A percentile compares a stretch with the other conserved stretches of the same genome.
These are phyloP conservation scores for Suhomyces sp. DNA, from an alignment of 805 yeast genomes.

Conservation along the genomic window DNA sequence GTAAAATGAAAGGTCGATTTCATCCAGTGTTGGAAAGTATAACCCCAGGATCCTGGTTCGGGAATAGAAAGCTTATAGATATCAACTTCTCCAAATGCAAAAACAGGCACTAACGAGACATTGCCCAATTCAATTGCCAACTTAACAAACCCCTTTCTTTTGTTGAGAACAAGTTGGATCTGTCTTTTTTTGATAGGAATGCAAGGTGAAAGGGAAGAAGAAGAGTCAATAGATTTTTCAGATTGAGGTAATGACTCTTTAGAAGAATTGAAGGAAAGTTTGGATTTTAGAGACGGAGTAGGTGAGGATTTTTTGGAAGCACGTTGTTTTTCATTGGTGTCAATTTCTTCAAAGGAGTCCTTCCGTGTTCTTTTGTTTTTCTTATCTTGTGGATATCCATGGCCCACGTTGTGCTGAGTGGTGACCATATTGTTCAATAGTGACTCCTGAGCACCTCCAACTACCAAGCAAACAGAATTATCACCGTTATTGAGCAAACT, in stretches of 20 bases:
- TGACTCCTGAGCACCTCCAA: constrained; percentile 96
- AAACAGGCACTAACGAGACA: constrained; percentile 78
- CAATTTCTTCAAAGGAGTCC: not conserved
- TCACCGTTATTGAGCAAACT: constrained; percentile 59
- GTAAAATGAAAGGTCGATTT: constrained; percentile 79
- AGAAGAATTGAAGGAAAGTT: too few species aligned
- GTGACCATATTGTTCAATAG: constrained; percentile 49
- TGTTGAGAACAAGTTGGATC: constrained; percentile 67
- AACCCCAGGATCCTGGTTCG: constrained; percentile 43
- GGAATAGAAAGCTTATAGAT: constrained; percentile 46
- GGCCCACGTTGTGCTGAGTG: constrained; percentile 31
- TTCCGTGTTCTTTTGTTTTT: not conserved
- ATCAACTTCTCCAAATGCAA: constrained; percentile 87
- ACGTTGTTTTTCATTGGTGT: constrained; percentile 1
- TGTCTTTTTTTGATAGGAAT: too few species aligned
- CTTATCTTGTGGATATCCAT: constrained; percentile 26
- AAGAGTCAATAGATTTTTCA: too few species aligned
- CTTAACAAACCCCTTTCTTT: constrained; percentile 85
- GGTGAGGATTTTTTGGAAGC: not conserved
- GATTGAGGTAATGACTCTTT: not conserved
- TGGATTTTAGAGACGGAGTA: too few species aligned
- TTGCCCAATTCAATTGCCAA: constrained; percentile 81
- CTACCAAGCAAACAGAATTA: constrained; percentile 81
- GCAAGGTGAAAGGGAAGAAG: too few species aligned
- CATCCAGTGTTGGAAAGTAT: constrained; percentile 66